Evolutionary conservation across 768 basidiomycete genomes (phyloP), one percentile per base, ranked within the genome.

Genomic region (Antrodiella citrinella): DNA sequence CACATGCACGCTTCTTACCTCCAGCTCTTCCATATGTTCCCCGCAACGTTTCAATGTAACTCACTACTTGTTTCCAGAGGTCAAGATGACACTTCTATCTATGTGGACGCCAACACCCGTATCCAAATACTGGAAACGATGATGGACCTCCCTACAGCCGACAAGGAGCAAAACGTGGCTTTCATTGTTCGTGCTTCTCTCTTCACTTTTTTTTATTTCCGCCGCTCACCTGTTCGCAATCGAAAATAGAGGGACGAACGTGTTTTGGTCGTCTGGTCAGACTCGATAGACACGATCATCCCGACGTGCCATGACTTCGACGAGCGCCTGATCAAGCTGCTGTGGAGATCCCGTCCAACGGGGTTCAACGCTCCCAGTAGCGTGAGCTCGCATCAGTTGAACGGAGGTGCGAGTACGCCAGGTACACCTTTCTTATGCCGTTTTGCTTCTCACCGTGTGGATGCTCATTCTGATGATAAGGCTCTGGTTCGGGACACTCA

Each of bases 111-210:
- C 50, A 71, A 77, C 57, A 76, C 88, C 4, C 84, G 88, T 51
- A 91, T 93, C 47, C 90, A 91, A 64, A 77, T 93, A 53, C 62
- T 92, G 44, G 86, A 91, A 58, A 83, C 85, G 20, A 83, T 93
- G 72, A 67, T 80, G 51, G 72, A 78, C 60, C 80, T 93, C 35
- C 84, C 86, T 4, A 76, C 81, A 47, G 67, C 74, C 18, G 70
- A 76, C 51, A 75, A 73, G 65, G 73, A 75, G 57, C 75, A 76
- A 61, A 69, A 66, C 53, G 76, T 73, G 15, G 90, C 91, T 0
- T 93, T 93, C 62, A 81, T 91, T 59, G 84, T 84, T 51, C 40
- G 20, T 23, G 12, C 51, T 12, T 18, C 2, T 47, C 20, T 26
- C 26, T 22, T n/a, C 45, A 40, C 11, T n/a, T 49, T 30, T 26